phyloP scores from a whole-genome alignment of 495 filamentous ascomycete genomes.

The Penicillium bovifimosum region DNA sequence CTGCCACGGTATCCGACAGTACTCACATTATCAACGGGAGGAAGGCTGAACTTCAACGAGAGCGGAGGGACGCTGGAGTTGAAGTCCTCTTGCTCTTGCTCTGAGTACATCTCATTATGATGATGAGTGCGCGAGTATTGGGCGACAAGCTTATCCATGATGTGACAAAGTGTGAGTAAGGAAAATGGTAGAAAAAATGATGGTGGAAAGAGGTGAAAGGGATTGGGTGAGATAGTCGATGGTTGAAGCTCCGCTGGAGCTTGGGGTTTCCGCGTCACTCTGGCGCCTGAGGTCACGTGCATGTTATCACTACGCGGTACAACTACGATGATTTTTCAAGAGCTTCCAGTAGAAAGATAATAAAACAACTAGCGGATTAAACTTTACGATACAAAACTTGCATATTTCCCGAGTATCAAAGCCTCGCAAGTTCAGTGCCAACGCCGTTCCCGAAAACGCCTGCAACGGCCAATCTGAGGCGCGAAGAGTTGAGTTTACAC shows the following conservation, averaged over 20 bases:
- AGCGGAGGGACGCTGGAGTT: slow-evolving; percentile 60
- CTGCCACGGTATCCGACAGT: background rate
- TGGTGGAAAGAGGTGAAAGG: slow-evolving; percentile 12
- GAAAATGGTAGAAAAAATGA: slow-evolving; percentile 3
- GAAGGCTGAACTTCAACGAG: slow-evolving; percentile 86
- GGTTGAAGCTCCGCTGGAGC: slow-evolving; percentile 34
- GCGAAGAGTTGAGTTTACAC: background rate
- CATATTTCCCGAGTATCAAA: slow-evolving; percentile 6
- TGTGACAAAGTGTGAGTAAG: slow-evolving; percentile 20
- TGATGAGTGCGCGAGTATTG: slow-evolving; percentile 75
- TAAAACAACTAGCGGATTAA: background rate
- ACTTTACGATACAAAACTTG: slow-evolving; percentile 6
- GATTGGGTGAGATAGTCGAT: slow-evolving; percentile 17
- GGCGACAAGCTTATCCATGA: slow-evolving; percentile 89
- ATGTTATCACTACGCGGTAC: background rate
- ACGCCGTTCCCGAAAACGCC: slow-evolving; percentile 2
- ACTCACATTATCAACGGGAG: slow-evolving; percentile 85
- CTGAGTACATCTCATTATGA: slow-evolving; percentile 63
- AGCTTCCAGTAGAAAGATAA: background rate
- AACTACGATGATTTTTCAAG: background rate
- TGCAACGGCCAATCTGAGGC: slow-evolving; percentile 1
- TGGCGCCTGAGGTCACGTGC: slow-evolving; percentile 42
- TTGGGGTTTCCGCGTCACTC: slow-evolving; percentile 42
- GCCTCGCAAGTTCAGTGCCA: slow-evolving; percentile 1
- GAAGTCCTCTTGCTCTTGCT: slow-evolving; percentile 73